Evolutionary conservation across 23 red algal genomes (phyloP).

Genomic region (Pyropia haitanensis): DNA sequence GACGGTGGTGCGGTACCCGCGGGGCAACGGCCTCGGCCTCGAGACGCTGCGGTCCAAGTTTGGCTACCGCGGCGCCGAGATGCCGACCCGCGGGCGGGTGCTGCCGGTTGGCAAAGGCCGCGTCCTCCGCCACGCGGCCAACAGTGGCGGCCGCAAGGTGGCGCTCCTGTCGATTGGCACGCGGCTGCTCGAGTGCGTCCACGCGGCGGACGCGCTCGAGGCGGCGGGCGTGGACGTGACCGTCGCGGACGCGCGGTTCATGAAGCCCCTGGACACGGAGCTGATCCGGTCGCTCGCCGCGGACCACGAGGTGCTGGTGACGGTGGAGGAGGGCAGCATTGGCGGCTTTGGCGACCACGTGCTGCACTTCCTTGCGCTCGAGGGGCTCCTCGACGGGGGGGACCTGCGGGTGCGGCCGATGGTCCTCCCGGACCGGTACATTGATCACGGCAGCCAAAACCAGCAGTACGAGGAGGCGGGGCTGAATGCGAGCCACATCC

Average conservation of each 20-base stretch:
- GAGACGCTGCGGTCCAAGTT: constrained; percentile 62
- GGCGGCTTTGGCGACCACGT: constrained; percentile 97
- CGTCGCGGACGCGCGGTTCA: constrained; percentile 92
- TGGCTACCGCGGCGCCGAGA: constrained; percentile 41
- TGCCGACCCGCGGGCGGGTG: constrained; percentile 44
- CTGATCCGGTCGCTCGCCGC: constrained; percentile 52
- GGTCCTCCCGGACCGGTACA: constrained; percentile 50
- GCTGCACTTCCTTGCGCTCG: constrained; percentile 60
- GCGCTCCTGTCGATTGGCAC: constrained; percentile 87
- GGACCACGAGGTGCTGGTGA: constrained; percentile 80
- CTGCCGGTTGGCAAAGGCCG: constrained; percentile 86
- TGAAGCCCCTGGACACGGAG: constrained; percentile 93
- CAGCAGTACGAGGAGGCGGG: constrained; percentile 98
- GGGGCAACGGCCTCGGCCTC: constrained; percentile 81
- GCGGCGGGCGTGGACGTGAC: constrained; percentile 45
- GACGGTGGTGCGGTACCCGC: constrained; percentile 84
- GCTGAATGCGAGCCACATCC: constrained; percentile 61
- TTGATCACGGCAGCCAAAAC: constrained; percentile 82
- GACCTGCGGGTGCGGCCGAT: constrained; percentile 12
- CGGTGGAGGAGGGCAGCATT: constrained; percentile 88
- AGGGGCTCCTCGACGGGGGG: constrained; percentile 75
- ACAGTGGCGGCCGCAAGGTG: constrained; percentile 19
- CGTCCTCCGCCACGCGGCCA: constrained; percentile 34
- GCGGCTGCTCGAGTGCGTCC: constrained; percentile 67
- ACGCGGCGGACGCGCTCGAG: constrained; percentile 64